phyloP scores from a whole-genome alignment of 106 monocot species.

The Phalaenopsis aphrodite region DNA sequence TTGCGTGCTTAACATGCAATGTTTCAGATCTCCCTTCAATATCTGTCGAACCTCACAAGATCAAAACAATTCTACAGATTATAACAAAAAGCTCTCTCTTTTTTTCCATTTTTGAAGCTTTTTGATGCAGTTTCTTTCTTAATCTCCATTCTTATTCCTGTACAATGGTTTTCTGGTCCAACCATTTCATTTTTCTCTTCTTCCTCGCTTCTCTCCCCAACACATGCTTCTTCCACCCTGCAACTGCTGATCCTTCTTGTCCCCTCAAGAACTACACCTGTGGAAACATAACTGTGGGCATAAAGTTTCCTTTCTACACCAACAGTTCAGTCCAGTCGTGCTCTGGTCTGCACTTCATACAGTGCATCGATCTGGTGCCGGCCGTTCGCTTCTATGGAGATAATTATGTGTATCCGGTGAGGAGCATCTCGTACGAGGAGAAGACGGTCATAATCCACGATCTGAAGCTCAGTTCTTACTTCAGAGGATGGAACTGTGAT shows the following conservation, averaged over 20 bases:
- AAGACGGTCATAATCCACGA: slow-evolving; percentile 8
- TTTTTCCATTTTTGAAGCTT: background rate
- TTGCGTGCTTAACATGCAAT: slow-evolving; percentile 1
- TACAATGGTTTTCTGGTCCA: background rate
- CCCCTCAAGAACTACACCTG: background rate
- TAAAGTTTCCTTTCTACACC: slow-evolving; percentile 11
- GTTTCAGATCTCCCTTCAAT: background rate
- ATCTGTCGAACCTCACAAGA: background rate
- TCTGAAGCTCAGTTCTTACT: slow-evolving; percentile 11
- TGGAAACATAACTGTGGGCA: background rate
- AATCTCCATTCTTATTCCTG: background rate
- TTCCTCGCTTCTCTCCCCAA: background rate
- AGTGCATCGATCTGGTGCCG: slow-evolving; percentile 13
- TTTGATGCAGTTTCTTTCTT: background rate
- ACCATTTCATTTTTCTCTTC: background rate
- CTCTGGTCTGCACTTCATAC: background rate
- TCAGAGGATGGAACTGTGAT: slow-evolving; percentile 7
- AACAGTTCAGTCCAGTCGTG: background rate
- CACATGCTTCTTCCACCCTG: background rate
- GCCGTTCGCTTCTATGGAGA: slow-evolving; percentile 1
- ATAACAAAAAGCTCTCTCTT: background rate
- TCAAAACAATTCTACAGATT: background rate
- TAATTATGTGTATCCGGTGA: slow-evolving; percentile 2
- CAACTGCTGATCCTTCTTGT: background rate
- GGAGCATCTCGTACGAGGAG: slow-evolving; percentile 8